Base-by-base conservation (phyloP, 345 rosid genomes). In the Sonneratia alba region DNA sequence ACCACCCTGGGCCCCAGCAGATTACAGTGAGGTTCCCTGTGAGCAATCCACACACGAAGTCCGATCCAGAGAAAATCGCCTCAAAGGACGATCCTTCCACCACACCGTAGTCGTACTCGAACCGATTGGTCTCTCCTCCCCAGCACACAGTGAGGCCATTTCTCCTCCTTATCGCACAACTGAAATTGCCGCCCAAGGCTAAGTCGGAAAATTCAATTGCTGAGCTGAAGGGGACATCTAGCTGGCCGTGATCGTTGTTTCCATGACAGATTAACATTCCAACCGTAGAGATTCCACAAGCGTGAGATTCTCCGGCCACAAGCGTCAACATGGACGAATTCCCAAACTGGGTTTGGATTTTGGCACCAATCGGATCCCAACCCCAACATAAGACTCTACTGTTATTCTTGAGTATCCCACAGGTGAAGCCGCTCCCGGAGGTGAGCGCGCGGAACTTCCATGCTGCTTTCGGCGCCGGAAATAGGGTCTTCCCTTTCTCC, bases 1-100 rank as follows among this genome's bases (percentile, higher is more conserved):
- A 67, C 88, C 83, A 83, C 15, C 90, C 87, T 0, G 69, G 73
- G 22, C 90, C 89, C 87, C 85, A 85, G 63, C 93, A 88, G 67
- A 79, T 49, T 32, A 85, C 27, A 4, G 88, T 81, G 24, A 88
- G 75, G 71, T 83, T 83, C 65, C 59, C 59, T 0, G 89, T 81
- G n/a, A 81, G 74, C 67, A 88, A 71, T 51, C 89, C 93, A 15
- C 90, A 88, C 21, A 77, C 55, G 43, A 83, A 80, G 78, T 82
- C 77, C 64, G 76, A 68, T 66, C 93, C 87, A 3, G 87, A 76
- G 43, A 77, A 80, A 59, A 86, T 82, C 19, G 78, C 77, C 78
- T 88, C 89, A 56, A 88, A 80, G 1, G 86, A 75, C 73, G 77
- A 71, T 53, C 63, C 64, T 40, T 65, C 67, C 13, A 76, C 63